These are phyloP conservation scores for Yamadazyma friedrichii DNA, from an alignment of 1,139 yeast genomes.

Conservation along the genomic window DNA sequence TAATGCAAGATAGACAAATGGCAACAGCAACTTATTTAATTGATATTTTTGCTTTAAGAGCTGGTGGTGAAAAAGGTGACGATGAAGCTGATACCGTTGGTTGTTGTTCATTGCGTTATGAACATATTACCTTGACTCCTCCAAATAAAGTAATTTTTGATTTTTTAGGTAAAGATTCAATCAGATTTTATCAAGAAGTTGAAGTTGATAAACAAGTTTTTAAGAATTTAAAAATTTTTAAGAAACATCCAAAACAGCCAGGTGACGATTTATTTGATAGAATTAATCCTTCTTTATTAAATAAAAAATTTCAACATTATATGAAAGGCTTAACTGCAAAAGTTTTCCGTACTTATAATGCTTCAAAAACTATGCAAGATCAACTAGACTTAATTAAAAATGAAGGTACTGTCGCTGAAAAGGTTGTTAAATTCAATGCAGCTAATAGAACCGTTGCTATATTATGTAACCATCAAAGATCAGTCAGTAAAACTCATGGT, in stretches of 20 bases:
- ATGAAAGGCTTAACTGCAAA: constrained; percentile 95
- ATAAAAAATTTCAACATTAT: constrained; percentile 83
- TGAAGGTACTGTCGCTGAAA: constrained; percentile 85
- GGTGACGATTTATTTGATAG: constrained; percentile 94
- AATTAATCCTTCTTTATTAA: constrained; percentile 76
- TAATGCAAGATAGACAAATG: constrained; percentile 86
- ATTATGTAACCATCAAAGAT: constrained; percentile 94
- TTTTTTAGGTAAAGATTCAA: constrained; percentile 94
- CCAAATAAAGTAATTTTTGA: constrained; percentile 90
- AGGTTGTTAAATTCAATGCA: constrained; percentile 84
- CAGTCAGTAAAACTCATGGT: constrained; percentile 83
- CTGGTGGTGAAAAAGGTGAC: constrained; percentile 96
- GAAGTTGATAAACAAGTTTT: constrained; percentile 88
- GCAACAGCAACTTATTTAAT: constrained; percentile 93
- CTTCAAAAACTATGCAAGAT: constrained; percentile 95
- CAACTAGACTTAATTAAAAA: constrained; percentile 80
- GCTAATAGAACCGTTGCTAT: constrained; percentile 96
- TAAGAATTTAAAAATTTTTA: constrained; percentile 82
- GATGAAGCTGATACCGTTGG: constrained; percentile 99
- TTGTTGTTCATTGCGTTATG: constrained; percentile 89
- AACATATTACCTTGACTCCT: constrained; percentile 82
- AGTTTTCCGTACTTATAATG: constrained; percentile 96
- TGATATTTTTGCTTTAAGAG: constrained; percentile 94
- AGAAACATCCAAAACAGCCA: constrained; percentile 81
- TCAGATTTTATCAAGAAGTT: constrained; percentile 88